These are phyloP conservation scores for Enterospora canceri DNA, from an alignment of 371 early-diverging fungal genomes.

Conservation along the genomic window DNA sequence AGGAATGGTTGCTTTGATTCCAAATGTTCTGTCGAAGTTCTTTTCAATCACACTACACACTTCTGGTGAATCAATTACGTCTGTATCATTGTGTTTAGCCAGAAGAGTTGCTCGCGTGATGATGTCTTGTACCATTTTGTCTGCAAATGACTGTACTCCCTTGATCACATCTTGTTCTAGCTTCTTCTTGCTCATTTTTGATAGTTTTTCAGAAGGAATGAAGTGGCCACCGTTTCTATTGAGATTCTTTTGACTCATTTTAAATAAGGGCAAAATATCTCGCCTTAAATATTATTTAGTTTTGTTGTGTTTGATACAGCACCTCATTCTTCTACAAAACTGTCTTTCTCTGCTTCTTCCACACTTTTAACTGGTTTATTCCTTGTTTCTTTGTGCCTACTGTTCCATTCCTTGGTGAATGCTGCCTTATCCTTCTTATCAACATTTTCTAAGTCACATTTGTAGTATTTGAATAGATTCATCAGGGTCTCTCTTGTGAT, in stretches of 20 bases:
- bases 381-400: too few species aligned
- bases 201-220: slow-evolving; percentile 31
- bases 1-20: slow-evolving; percentile 11
- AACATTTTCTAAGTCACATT: too few species aligned
- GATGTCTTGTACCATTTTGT: slow-evolving; percentile 55
- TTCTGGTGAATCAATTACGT: slow-evolving; percentile 40
- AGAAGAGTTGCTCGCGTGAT: slow-evolving; percentile 47
- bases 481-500: neutral
- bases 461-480: neutral
- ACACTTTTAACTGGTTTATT: too few species aligned
- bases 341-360: too few species aligned
- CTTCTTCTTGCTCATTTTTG: slow-evolving; percentile 30
- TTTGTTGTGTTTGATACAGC: too few species aligned
- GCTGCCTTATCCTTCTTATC: too few species aligned
- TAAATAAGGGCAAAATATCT: too few species aligned
- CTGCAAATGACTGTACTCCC: slow-evolving; percentile 47
- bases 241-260: slow-evolving; percentile 1
- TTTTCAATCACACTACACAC: slow-evolving; percentile 54
- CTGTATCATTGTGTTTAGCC: slow-evolving; percentile 45
- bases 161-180: slow-evolving; percentile 47
- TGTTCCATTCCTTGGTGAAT: too few species aligned
- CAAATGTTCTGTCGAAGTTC: slow-evolving; percentile 56
- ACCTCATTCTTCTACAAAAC: too few species aligned
- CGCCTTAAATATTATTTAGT: too few species aligned
- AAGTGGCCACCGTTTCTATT: slow-evolving; percentile 30